These are phyloP conservation scores for Phellopilus nigrolimitatus DNA, from an alignment of 1,284 basidiomycete genomes.

Conservation along the genomic window DNA sequence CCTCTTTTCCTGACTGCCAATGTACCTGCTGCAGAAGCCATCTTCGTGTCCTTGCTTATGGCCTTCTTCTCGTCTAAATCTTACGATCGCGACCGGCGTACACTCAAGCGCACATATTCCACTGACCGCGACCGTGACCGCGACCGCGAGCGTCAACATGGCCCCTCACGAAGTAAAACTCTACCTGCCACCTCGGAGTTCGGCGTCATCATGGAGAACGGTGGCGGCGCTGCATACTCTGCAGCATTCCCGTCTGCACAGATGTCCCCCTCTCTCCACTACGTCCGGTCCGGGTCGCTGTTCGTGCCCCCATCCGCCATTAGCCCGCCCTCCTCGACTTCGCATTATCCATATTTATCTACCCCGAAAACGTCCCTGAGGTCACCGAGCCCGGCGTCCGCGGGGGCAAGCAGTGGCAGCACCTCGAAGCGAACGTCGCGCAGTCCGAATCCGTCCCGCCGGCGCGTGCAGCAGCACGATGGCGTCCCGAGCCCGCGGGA, in stretches of 20 bases:
- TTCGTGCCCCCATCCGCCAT: background rate
- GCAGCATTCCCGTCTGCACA: background rate
- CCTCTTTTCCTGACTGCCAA: too few relatives aligned
- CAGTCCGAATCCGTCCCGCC: conserved; percentile 5
- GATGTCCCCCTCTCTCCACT: background rate
- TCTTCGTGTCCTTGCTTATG: conserved; percentile 1
- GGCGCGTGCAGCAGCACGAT: conserved; percentile 3
- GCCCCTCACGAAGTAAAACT: background rate
- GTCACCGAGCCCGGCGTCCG: background rate
- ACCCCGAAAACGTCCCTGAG: background rate
- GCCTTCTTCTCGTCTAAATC: conserved; percentile 18
- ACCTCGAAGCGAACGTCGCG: conserved; percentile 5
- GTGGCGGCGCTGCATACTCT: too few relatives aligned
- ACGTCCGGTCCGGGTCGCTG: background rate
- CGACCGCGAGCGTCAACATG: background rate
- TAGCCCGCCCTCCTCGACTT: background rate
- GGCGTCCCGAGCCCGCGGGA: background rate
- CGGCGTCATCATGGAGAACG: background rate
- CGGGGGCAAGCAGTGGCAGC: background rate
- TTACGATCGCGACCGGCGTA: conserved; percentile 3
- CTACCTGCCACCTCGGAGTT: background rate
- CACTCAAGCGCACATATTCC: conserved; percentile 14
- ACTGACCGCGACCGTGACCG: conserved; percentile 10
- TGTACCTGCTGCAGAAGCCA: background rate
- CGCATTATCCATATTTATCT: background rate